Conservation (phyloP, 2,329 filamentous ascomycete species). For the Chaetomium strumarium region DNA sequence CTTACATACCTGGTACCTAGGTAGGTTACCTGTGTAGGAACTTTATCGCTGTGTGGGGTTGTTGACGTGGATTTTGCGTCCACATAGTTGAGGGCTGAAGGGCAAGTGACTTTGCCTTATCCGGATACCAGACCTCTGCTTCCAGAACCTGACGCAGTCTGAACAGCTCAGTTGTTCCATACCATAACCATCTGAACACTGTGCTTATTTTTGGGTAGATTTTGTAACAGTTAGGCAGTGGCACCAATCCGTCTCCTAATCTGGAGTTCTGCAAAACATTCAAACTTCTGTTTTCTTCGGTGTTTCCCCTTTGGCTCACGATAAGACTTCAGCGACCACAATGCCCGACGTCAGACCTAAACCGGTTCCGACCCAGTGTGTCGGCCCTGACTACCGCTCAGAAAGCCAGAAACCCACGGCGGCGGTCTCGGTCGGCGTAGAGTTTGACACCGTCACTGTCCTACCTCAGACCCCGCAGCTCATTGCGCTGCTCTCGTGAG, state of each 20-base stretch:
- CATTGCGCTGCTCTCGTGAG: conserved; percentile 95
- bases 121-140: background rate
- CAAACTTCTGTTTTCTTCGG: background rate
- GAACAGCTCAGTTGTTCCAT: background rate
- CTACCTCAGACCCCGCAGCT: conserved; percentile 91
- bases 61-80: conserved; percentile 3
- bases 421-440: conserved; percentile 78
- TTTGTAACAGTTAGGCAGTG: too few relatives aligned
- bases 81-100: background rate
- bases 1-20: too few relatives aligned
- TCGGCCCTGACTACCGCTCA: conserved; percentile 74
- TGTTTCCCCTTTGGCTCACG: conserved; percentile 6
- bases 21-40: too few relatives aligned
- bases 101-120: conserved; percentile 1
- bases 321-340: conserved; percentile 20
- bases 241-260: too few relatives aligned
- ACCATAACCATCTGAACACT: too few relatives aligned
- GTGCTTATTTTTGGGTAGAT: too few relatives aligned
- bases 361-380: conserved; percentile 49
- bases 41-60: too few relatives aligned
- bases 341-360: conserved; percentile 31
- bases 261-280: background rate
- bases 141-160: background rate
- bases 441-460: conserved; percentile 82
- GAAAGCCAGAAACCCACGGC: conserved; percentile 75